phyloP scores from a whole-genome alignment of 495 filamentous ascomycete genomes.

The Tuber indicum region DNA sequence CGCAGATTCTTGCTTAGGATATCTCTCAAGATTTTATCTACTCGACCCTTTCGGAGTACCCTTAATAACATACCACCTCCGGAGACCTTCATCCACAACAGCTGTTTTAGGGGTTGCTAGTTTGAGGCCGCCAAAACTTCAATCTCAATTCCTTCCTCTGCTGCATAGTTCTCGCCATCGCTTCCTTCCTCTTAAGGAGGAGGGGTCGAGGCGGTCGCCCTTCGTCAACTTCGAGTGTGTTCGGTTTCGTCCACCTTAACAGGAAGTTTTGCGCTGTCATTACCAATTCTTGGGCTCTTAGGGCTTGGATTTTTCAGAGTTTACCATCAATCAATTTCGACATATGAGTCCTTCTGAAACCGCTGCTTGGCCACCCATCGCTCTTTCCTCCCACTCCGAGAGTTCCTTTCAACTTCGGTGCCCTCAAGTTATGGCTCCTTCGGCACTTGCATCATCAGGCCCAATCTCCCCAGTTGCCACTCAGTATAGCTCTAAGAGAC shows the following conservation, averaged over 20 bases:
- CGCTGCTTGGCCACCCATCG: slow-evolving; percentile 32
- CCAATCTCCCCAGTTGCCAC: slow-evolving; percentile 6
- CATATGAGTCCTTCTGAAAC: slow-evolving; percentile 41
- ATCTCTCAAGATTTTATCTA: slow-evolving; percentile 41
- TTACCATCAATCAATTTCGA: slow-evolving; percentile 8
- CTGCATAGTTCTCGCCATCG: slow-evolving; percentile 44
- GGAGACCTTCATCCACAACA: slow-evolving; percentile 22
- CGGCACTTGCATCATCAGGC: slow-evolving; percentile 29
- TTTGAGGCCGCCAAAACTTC: slow-evolving; percentile 22
- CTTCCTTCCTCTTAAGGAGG: slow-evolving; percentile 43
- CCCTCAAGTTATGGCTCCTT: slow-evolving; percentile 39
- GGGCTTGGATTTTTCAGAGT: neutral
- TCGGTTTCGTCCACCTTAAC: slow-evolving; percentile 42
- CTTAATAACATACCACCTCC: slow-evolving; percentile 43
- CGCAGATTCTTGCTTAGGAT: slow-evolving; percentile 37
- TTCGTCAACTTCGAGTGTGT: slow-evolving; percentile 39
- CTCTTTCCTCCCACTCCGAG: slow-evolving; percentile 32
- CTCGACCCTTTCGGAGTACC: slow-evolving; percentile 38
- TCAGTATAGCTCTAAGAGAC: slow-evolving; percentile 28
- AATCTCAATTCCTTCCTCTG: slow-evolving; percentile 30
- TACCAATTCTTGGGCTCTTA: neutral
- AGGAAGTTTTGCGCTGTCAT: slow-evolving; percentile 29
- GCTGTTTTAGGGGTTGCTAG: slow-evolving; percentile 30
- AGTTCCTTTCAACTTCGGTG: slow-evolving; percentile 34
- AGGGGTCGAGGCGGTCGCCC: slow-evolving; percentile 43